Percentiles rank a stretch among this genome's conserved stretches.
Conservation (phyloP, 805 yeast genomes). For the Ogataea pilisensis region DNA sequence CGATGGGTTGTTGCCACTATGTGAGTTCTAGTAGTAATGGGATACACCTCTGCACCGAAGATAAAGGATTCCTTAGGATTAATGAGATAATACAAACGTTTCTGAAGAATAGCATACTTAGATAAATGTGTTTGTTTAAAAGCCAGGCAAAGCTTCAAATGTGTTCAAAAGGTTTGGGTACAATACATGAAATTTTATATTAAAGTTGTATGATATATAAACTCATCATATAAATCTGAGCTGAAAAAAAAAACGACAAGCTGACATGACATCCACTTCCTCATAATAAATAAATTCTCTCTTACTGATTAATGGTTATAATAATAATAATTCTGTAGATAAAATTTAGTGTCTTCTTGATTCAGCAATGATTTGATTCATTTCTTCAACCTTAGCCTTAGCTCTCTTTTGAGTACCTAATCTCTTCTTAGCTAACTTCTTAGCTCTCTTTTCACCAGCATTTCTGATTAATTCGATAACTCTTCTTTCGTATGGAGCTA, state of each 20-base stretch:
- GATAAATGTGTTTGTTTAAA: background rate
- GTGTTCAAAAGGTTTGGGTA: too few species aligned
- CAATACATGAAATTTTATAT: slow-evolving; percentile 8
- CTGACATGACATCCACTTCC: background rate
- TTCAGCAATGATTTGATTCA: slow-evolving; percentile 93
- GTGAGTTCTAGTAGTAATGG: too few species aligned
- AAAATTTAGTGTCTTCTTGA: slow-evolving; percentile 80
- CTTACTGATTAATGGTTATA: background rate
- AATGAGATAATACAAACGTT: too few species aligned
- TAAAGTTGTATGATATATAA: slow-evolving; percentile 3
- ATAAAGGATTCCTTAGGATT: too few species aligned
- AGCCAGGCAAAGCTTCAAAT: too few species aligned
- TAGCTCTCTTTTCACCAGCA: slow-evolving; percentile 99
- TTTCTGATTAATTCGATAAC: slow-evolving; percentile 98
- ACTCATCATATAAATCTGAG: slow-evolving; percentile 2
- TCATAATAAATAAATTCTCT: slow-evolving; percentile 1
- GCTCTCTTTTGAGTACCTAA: slow-evolving; percentile 99
- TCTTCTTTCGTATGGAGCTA: slow-evolving; percentile 99
- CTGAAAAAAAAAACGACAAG: slow-evolving; percentile 1
- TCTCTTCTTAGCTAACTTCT: slow-evolving; percentile 99
- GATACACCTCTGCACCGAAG: too few species aligned
- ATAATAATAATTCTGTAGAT: too few species aligned
- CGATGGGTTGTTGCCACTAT: too few species aligned
- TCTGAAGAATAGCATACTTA: background rate
- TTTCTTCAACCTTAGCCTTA: slow-evolving; percentile 98